Conservation (phyloP, 768 basidiomycete genomes). For the Suillus bovinus region DNA sequence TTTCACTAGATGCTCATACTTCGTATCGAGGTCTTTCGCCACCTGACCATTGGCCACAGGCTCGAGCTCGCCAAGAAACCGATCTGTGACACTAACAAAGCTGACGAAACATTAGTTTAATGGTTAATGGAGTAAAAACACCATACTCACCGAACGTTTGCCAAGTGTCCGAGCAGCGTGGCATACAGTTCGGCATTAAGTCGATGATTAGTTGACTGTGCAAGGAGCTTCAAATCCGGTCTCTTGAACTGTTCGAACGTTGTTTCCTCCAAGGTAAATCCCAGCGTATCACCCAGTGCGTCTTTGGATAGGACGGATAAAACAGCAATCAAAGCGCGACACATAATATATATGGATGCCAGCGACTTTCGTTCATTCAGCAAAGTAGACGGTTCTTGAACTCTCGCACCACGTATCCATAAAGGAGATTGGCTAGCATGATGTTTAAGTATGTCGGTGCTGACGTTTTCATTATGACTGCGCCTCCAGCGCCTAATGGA, state of each 20-base stretch:
- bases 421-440: slow-evolving; percentile 41
- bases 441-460: slow-evolving; percentile 47
- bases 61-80: slow-evolving; percentile 77
- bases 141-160: slow-evolving; percentile 63
- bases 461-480: slow-evolving; percentile 59
- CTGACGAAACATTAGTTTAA: slow-evolving; percentile 36
- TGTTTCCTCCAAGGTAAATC: slow-evolving; percentile 81
- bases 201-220: slow-evolving; percentile 73
- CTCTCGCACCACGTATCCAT: slow-evolving; percentile 30
- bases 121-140: not conserved
- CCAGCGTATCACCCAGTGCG: slow-evolving; percentile 73
- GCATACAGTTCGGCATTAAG: slow-evolving; percentile 84
- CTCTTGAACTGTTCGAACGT: slow-evolving; percentile 84
- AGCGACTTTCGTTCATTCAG: slow-evolving; percentile 75
- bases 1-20: slow-evolving; percentile 81
- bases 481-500: slow-evolving; percentile 87
- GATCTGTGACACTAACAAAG: slow-evolving; percentile 91
- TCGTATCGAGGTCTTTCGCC: slow-evolving; percentile 76
- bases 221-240: slow-evolving; percentile 65
- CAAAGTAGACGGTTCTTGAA: slow-evolving; percentile 50
- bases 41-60: slow-evolving; percentile 77
- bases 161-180: slow-evolving; percentile 79
- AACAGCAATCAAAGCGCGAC: slow-evolving; percentile 78
- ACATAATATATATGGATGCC: slow-evolving; percentile 88
- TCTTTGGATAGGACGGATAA: slow-evolving; percentile 74